A percentile compares a stretch with the other conserved stretches of the same genome.
These are phyloP conservation scores for Cryphonectria japonica DNA, from an alignment of 2,329 filamentous ascomycete genomes.

Conservation along the genomic window DNA sequence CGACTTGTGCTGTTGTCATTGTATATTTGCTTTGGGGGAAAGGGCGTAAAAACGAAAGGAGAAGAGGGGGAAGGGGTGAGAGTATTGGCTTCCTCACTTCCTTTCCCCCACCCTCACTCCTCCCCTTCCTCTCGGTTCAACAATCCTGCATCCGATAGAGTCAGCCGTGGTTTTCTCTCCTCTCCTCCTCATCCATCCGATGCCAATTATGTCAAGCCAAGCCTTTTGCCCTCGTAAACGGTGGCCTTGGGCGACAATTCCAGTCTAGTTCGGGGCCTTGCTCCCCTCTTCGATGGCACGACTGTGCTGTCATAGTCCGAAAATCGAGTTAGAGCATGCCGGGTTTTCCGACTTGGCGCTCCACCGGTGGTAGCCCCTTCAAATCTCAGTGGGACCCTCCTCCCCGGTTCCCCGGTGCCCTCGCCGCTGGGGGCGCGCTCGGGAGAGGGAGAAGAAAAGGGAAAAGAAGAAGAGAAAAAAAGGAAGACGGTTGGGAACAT, in stretches of 20 bases:
- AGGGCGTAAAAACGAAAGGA: no score
- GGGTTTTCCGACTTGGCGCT: constrained; percentile 2
- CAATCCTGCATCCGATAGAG: neutral
- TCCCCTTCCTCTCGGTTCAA: neutral
- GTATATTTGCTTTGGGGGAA: neutral
- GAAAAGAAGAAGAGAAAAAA: neutral
- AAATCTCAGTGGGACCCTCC: neutral
- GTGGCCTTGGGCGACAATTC: neutral
- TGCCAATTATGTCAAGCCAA: neutral
- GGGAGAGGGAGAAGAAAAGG: neutral
- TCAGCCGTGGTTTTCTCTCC: neutral
- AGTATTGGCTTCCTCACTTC: neutral
- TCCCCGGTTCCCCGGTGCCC: neutral
- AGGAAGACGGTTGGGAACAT: neutral
- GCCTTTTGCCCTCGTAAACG: neutral
- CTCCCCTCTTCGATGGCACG: neutral
- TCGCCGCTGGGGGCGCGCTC: neutral
- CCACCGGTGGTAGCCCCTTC: neutral
- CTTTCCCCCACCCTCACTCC: no score
- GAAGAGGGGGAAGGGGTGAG: no score
- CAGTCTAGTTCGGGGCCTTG: neutral
- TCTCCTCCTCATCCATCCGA: neutral
- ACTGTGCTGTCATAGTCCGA: neutral
- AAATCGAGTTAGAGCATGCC: neutral
- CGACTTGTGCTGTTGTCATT: no score